Evolutionary conservation across 441 rosid genomes (phyloP), one percentile per base, ranked within the genome.

Genomic region (Populus trichocarpa): DNA sequence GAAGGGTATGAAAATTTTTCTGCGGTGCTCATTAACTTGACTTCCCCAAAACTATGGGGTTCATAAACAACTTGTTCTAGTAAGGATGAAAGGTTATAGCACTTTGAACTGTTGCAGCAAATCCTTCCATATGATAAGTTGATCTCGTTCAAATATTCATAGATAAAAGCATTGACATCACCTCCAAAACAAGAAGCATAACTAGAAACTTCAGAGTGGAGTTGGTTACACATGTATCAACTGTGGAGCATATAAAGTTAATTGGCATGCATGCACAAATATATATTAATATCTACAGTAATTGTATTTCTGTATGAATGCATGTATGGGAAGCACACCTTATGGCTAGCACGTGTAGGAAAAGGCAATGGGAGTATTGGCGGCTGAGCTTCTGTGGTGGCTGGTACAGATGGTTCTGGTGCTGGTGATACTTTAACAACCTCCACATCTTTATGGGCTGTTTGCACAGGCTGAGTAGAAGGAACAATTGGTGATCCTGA

Each of bases 301-400:
- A 13, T 23, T 36, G n/a, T 57, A 38, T 23, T 11, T 76, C 2
- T 6, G 63, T 3, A 64, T 26, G 40, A 18, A 33, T 32, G 66
- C 30, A 69, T 33, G 38, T n/a, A 2, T 12, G 12, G 5, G 65
- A 63, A 8, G 70, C 59, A 14, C 30, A 91, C 93, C 92, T 82
- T 86, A n/a, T 88, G 85, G 77, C 69, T 77, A 73, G 88, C 76
- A 65, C 85, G 84, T 65, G 89, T 87, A 71, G 88, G 86, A 53
- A 88, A 84, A 73, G 98, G 99, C 81, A 92, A 85, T 67, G 99
- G 94, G 82, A 95, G 86, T 74, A 95, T 87, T 25, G 98, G 96
- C n/a, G 95, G 97, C 84, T 91, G 94, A 76, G 87, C 84, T 85
- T 87, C 94, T 7, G 86, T 78, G 23, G 81, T 83, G 71, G 76